A percentile compares a stretch with the other conserved stretches of the same genome.
Conservation (phyloP, 1,139 yeast genomes). For the Yamadazyma sp. region DNA sequence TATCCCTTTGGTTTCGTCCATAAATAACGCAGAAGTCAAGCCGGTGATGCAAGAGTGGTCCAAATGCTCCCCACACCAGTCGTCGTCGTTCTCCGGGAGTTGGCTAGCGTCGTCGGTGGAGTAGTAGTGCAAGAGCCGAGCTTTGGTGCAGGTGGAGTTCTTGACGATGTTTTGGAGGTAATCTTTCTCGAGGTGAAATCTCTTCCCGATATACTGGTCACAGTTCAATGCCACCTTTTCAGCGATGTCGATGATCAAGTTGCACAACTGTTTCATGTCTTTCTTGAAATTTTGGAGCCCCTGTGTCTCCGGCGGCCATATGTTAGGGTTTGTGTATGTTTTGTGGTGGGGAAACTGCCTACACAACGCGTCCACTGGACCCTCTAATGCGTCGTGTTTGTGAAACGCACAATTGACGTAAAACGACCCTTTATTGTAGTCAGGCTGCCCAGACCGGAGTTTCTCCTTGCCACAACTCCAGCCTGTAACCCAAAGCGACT, state of each 20-base stretch:
- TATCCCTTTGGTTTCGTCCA: constrained; percentile 37
- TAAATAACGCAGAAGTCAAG: constrained; percentile 54
- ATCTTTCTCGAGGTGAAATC: constrained; percentile 30
- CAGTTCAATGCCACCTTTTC: constrained; percentile 53
- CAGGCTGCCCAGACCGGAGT: constrained; percentile 45
- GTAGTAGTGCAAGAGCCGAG: constrained; percentile 58
- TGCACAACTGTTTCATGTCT: constrained; percentile 40
- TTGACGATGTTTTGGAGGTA: constrained; percentile 48
- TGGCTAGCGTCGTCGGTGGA: constrained; percentile 21
- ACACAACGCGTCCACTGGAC: constrained; percentile 38
- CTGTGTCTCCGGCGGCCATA: constrained; percentile 47
- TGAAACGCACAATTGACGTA: constrained; percentile 63
- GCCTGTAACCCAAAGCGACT: constrained; percentile 54
- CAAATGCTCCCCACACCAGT: constrained; percentile 68
- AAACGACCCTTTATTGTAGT: constrained; percentile 57
- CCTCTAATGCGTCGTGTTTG: constrained; percentile 42
- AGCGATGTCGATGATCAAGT: constrained; percentile 52
- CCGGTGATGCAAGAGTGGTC: constrained; percentile 69
- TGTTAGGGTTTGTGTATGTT: constrained; percentile 50
- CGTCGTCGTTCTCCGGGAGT: constrained; percentile 19
- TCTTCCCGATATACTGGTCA: constrained; percentile 41
- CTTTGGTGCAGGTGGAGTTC: constrained; percentile 57
- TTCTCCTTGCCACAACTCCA: constrained; percentile 68
- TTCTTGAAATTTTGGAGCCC: constrained; percentile 31
- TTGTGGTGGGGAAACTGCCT: constrained; percentile 32